A percentile compares a stretch with the other conserved stretches of the same genome.
phyloP scores from a whole-genome alignment of 345 rosid species.

The Erucastrum elatum region DNA sequence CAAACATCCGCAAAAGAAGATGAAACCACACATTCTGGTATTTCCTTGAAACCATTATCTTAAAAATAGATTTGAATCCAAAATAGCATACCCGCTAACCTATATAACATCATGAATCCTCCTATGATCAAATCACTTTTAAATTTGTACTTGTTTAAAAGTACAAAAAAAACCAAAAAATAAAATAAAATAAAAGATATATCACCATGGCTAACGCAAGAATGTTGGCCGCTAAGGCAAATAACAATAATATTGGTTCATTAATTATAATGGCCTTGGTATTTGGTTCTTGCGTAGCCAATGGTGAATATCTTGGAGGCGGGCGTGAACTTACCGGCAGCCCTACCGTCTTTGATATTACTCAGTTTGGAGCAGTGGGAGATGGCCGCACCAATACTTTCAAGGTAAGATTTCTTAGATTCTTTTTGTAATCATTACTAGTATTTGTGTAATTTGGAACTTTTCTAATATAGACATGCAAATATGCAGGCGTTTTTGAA shows the following conservation, averaged over 20 bases:
- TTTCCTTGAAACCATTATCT: neutral
- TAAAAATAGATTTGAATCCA: neutral
- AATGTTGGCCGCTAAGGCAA: constrained; percentile 29
- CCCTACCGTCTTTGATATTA: constrained; percentile 45
- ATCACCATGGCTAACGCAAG: constrained; percentile 48
- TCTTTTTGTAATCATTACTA: neutral
- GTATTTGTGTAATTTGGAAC: neutral
- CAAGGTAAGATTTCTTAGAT: constrained; percentile 21
- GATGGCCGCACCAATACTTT: constrained; percentile 44
- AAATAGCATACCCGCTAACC: constrained; percentile 7
- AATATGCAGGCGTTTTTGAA: constrained; percentile 50
- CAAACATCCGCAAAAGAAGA: constrained; percentile 33
- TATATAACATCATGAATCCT: constrained; percentile 25
- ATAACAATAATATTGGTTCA: constrained; percentile 20
- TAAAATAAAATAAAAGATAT: constrained; percentile 6
- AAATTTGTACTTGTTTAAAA: constrained; percentile 24
- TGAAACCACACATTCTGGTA: constrained; percentile 16
- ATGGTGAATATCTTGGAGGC: constrained; percentile 38
- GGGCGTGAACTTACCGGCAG: constrained; percentile 40
- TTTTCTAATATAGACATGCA: neutral
- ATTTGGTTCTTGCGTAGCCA: constrained; percentile 43
- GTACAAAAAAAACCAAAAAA: neutral
- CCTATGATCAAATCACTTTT: constrained; percentile 19
- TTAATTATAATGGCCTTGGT: constrained; percentile 36
- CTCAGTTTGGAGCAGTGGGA: constrained; percentile 44